These are phyloP conservation scores for Boletus rufocinnamomeus DNA, from an alignment of 768 basidiomycete genomes.

Conservation along the genomic window DNA sequence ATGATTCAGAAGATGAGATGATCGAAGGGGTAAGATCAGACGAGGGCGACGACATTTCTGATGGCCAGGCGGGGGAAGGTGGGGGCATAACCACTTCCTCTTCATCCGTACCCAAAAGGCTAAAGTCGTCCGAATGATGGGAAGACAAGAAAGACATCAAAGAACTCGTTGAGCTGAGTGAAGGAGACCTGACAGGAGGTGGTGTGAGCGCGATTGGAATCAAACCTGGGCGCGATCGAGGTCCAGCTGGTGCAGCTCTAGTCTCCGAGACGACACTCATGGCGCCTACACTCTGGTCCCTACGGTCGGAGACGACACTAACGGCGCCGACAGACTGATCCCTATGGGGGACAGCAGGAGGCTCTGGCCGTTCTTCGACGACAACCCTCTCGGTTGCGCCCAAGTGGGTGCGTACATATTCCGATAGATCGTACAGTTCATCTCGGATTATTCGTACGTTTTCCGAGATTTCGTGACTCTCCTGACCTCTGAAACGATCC, in stretches of 20 bases:
- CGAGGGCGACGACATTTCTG: slow-evolving; percentile 32
- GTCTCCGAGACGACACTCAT: slow-evolving; percentile 42
- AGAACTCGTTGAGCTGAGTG: slow-evolving; percentile 41
- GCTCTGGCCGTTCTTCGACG: slow-evolving; percentile 15
- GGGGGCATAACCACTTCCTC: slow-evolving; percentile 21
- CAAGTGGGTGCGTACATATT: slow-evolving; percentile 49
- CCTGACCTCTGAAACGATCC: slow-evolving; percentile 60
- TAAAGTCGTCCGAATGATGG: slow-evolving; percentile 74
- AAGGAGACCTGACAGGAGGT: slow-evolving; percentile 43
- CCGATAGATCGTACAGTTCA: slow-evolving; percentile 64
- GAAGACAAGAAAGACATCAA: slow-evolving; percentile 51
- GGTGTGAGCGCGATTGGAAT: slow-evolving; percentile 44
- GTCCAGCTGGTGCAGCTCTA: slow-evolving; percentile 28
- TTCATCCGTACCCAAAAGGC: slow-evolving; percentile 43
- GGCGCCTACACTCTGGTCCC: slow-evolving; percentile 50
- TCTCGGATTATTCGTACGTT: slow-evolving; percentile 71
- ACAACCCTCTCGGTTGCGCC: slow-evolving; percentile 23
- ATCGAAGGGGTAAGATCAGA: slow-evolving; percentile 36
- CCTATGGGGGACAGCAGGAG: slow-evolving; percentile 24
- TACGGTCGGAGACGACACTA: slow-evolving; percentile 38
- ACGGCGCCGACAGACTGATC: slow-evolving; percentile 51
- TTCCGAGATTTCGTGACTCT: slow-evolving; percentile 62
- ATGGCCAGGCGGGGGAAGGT: slow-evolving; percentile 41
- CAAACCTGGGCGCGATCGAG: slow-evolving; percentile 25
- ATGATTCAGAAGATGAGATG: slow-evolving; percentile 35